Conservation (phyloP, 768 basidiomycete species). For the Pholiota microspora region DNA sequence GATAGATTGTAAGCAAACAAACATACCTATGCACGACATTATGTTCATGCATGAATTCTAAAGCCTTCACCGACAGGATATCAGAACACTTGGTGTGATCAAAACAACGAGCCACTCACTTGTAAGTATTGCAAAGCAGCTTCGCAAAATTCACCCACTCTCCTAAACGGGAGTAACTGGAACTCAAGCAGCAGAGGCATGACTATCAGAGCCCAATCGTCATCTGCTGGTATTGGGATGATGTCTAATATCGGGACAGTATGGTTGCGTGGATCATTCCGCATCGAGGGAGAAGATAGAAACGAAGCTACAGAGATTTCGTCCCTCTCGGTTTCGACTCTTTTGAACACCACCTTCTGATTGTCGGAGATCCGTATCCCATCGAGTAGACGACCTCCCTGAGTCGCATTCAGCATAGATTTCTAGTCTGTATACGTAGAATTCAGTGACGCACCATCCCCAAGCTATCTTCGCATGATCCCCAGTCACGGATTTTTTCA, state of each 20-base stretch:
- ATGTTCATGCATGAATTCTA: not conserved
- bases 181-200: conserved; percentile 20
- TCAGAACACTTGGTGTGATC: not conserved
- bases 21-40: not conserved
- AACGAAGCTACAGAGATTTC: not conserved
- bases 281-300: not conserved
- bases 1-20: not conserved
- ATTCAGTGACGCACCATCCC: not conserved
- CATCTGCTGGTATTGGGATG: conserved; percentile 17
- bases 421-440: not conserved
- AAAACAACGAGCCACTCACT: conserved; percentile 3
- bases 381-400: not conserved
- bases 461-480: not conserved
- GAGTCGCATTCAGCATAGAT: not conserved
- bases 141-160: conserved; percentile 21
- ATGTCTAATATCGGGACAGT: conserved; percentile 22
- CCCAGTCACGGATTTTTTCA: not conserved
- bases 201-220: conserved; percentile 15
- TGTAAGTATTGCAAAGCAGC: conserved; percentile 19
- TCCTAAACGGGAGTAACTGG: conserved; percentile 15
- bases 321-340: not conserved
- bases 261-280: conserved; percentile 20
- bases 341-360: not conserved
- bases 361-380: not conserved
- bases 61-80: not conserved